Evolutionary conservation across 1,284 basidiomycete species (phyloP), one percentile per base, ranked within the genome.

Genomic region (Exobasidium cylindrosporum): DNA sequence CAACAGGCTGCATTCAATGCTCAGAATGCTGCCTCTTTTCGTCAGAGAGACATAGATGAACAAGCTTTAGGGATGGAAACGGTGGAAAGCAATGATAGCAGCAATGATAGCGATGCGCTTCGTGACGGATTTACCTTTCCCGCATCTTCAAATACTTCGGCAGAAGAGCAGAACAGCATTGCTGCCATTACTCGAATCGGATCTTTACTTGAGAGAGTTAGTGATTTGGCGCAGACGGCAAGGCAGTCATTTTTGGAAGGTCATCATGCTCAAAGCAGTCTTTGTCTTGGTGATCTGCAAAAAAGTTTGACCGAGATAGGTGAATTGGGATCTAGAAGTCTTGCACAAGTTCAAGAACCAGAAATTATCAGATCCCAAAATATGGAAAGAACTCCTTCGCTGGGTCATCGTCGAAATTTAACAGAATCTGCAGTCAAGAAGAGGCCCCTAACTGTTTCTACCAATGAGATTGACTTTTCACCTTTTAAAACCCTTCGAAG

Each of bases 201-300:
- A 4, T 59, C 63, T 29, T 43, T 74, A 24, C 54, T 74, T 7
- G 72, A 74, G 31, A 62, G 68, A 26, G 72, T 74, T 10, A 67
- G 67, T 4, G 43, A 60, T n/a, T 69, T 73, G 49, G 72, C 72
- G n/a, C 66, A 66, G 32, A 64, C 62, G 6, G 72, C 72, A 30
- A 56, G 72, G 21, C 70, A 74, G 11, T 61, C 67, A 3, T 74
- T 73, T 64, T 62, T 63, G 46, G 64, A 70, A 10, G 72, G 72
- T 29, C 63, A 73, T 24, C 71, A 70, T 47, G 62, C 59, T 40
- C 60, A 63, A 44, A 73, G 72, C 58, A 71, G 63, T 30, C 66
- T 61, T 57, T 73, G 69, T 55, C 65, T 74, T 1, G 70, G 65
- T 21, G 72, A 74, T 30, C 46, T 74, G 46, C 68, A 71, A 55